Percentiles rank a stretch among this genome's conserved stretches.
Evolutionary conservation across 192 early-diverging fungal genomes (phyloP).

Genomic region (Backusella mclennaniae): DNA sequence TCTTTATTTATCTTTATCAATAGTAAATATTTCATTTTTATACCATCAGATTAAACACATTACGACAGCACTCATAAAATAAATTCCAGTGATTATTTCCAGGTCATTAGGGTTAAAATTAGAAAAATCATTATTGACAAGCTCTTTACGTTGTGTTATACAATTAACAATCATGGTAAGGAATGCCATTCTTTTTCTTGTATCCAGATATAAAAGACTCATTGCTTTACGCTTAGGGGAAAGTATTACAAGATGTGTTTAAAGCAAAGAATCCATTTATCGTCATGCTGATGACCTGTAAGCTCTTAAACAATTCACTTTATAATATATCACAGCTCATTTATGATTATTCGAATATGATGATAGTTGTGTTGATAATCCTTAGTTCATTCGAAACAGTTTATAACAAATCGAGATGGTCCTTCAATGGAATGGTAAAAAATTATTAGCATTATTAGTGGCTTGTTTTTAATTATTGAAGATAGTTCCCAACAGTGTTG

Average conservation of each 20-base stretch:
- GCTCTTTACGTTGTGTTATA: conserved; percentile 67
- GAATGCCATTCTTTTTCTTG: not conserved
- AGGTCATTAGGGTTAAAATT: conserved; percentile 63
- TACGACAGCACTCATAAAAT: not conserved
- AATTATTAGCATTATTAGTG: not conserved
- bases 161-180: conserved; percentile 77
- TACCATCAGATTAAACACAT: not conserved
- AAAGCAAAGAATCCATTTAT: conserved; percentile 57
- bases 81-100: conserved; percentile 23
- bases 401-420: conserved; percentile 66
- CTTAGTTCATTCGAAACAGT: conserved; percentile 66
- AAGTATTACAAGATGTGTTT: conserved; percentile 68
- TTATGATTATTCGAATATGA: not conserved
- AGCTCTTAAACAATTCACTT: conserved; percentile 15
- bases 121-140: conserved; percentile 60
- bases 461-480: not conserved
- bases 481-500: conserved; percentile 45
- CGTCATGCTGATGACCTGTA: conserved; percentile 60
- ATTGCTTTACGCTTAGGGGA: conserved; percentile 39
- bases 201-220: not conserved
- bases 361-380: conserved; percentile 50
- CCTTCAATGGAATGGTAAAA: conserved; percentile 69
- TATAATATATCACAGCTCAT: not conserved
- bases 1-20: conserved; percentile 25
- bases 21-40: conserved; percentile 13